A percentile compares a stretch with the other conserved stretches of the same genome.
Conservation (phyloP, 495 filamentous ascomycete genomes). For the Penicillium diatomitis region DNA sequence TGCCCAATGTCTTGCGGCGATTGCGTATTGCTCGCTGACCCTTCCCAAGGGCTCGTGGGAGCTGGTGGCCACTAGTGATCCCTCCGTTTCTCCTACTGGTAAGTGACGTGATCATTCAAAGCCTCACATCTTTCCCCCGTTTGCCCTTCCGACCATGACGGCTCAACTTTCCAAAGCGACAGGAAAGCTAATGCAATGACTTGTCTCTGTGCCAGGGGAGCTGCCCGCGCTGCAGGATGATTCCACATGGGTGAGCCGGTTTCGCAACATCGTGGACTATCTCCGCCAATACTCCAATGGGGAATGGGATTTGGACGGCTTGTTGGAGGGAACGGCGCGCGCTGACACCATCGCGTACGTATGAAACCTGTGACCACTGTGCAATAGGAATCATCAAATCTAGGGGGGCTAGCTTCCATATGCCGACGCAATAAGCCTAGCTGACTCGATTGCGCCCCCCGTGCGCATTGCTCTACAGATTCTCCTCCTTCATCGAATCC, state of each 20-base stretch:
- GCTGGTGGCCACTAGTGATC: constrained; percentile 67
- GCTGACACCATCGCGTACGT: constrained; percentile 48
- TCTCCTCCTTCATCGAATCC: constrained; percentile 53
- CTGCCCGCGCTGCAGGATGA: constrained; percentile 66
- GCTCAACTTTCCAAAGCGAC: too few relatives aligned
- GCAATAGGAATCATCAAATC: not conserved
- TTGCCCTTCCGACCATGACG: too few relatives aligned
- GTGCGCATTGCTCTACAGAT: constrained; percentile 19
- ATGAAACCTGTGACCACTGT: constrained; percentile 4
- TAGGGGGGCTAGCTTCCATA: too few relatives aligned
- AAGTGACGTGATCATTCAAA: constrained; percentile 28
- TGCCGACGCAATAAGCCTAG: not conserved
- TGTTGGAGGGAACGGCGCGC: constrained; percentile 33
- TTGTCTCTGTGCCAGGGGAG: constrained; percentile 43
- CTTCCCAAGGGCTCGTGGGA: constrained; percentile 57
- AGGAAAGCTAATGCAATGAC: constrained; percentile 1
- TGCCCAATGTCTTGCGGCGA: constrained; percentile 71
- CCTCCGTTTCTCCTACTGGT: constrained; percentile 68
- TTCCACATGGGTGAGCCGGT: constrained; percentile 57
- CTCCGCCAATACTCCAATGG: constrained; percentile 45
- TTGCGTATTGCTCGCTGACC: constrained; percentile 57
- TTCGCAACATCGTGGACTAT: constrained; percentile 64
- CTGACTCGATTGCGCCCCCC: not conserved
- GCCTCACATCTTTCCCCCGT: too few relatives aligned
- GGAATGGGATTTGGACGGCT: constrained; percentile 46